Conservation (phyloP, 2,329 filamentous ascomycete genomes). For the Arthrinium puccinioides region DNA sequence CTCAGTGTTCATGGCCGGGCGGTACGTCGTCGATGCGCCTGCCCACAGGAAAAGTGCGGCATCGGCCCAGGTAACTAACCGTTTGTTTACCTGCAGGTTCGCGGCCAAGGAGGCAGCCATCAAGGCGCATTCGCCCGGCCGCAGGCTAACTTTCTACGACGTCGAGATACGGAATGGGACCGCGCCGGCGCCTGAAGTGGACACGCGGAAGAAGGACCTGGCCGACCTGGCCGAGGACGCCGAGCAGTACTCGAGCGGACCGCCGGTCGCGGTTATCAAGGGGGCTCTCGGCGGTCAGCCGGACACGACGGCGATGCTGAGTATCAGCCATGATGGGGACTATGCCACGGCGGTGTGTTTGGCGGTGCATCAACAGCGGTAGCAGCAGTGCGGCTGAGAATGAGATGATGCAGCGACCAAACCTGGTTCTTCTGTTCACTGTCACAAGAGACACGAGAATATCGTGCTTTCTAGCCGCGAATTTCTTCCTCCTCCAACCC, state of each 20-base stretch:
- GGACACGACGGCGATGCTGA: conserved; percentile 53
- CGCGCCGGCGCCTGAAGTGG: neutral
- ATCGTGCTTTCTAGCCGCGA: no score
- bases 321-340: conserved; percentile 81
- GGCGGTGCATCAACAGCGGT: conserved; percentile 22
- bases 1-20: conserved; percentile 35
- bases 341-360: conserved; percentile 69
- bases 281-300: conserved; percentile 8
- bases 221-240: neutral
- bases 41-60: no score
- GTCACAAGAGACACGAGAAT: no score
- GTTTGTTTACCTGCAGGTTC: conserved; percentile 44
- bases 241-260: conserved; percentile 21
- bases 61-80: neutral
- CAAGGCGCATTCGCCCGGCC: conserved; percentile 59
- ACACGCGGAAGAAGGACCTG: neutral
- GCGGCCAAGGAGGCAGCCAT: conserved; percentile 70
- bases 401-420: no score
- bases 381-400: neutral
- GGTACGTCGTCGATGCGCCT: no score
- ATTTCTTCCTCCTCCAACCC: no score
- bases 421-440: no score
- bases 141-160: conserved; percentile 53
- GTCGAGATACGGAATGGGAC: conserved; percentile 34
- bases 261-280: conserved; percentile 37